phyloP scores from a whole-genome alignment of 306 rosid species.

The Potentilla sterilis region DNA sequence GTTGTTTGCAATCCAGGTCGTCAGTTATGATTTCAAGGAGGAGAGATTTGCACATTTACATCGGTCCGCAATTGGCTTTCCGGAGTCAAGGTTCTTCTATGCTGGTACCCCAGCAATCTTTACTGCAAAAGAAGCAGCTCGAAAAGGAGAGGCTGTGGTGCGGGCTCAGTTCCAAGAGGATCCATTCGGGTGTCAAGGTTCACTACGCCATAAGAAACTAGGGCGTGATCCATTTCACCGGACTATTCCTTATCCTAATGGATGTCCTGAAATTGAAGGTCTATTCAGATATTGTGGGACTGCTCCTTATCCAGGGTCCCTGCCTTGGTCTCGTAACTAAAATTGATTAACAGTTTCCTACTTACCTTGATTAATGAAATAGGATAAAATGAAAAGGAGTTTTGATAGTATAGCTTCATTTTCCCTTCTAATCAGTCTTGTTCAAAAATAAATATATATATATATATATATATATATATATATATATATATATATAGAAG shows the following conservation, averaged over 20 bases:
- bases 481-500: background rate
- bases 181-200: slow-evolving; percentile 80
- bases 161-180: slow-evolving; percentile 71
- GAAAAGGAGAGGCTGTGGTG: slow-evolving; percentile 78
- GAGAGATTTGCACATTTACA: slow-evolving; percentile 77
- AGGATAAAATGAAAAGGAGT: slow-evolving; percentile 4
- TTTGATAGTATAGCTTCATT: background rate
- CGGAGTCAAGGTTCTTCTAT: slow-evolving; percentile 76
- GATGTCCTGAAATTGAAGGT: slow-evolving; percentile 86
- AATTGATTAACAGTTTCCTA: background rate
- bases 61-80: slow-evolving; percentile 88
- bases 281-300: slow-evolving; percentile 83
- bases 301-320: slow-evolving; percentile 62
- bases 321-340: slow-evolving; percentile 55
- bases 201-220: slow-evolving; percentile 68
- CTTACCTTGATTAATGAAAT: slow-evolving; percentile 3
- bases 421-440: background rate
- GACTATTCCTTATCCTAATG: slow-evolving; percentile 82
- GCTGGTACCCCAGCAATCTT: slow-evolving; percentile 70
- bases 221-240: slow-evolving; percentile 92
- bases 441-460: background rate
- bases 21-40: slow-evolving; percentile 85
- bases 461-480: background rate
- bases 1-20: slow-evolving; percentile 55
- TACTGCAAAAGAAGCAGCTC: slow-evolving; percentile 64